Percentiles rank a stretch among this genome's conserved stretches.
Evolutionary conservation across 805 yeast species (phyloP).

Genomic region (Hanseniaspora guilliermondii): DNA sequence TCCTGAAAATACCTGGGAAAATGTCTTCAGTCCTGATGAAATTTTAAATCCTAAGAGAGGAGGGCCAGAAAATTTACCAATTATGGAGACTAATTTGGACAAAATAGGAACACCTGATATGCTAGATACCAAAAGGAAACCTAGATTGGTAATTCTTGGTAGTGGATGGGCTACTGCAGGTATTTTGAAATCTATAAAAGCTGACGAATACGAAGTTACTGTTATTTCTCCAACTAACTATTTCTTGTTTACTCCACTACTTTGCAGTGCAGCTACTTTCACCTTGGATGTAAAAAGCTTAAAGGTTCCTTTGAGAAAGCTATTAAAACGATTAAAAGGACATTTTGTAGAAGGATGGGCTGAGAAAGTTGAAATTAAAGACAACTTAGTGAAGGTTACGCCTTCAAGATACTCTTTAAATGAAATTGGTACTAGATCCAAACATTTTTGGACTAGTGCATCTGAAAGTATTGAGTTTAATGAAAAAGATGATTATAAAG

Average conservation of each 20-base stretch:
- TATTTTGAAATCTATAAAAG: constrained; percentile 38
- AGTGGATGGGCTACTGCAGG: constrained; percentile 66
- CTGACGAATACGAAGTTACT: constrained; percentile 50
- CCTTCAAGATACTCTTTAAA: constrained; percentile 30
- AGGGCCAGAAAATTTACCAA: constrained; percentile 62
- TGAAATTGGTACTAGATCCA: constrained; percentile 21
- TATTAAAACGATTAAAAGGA: constrained; percentile 41
- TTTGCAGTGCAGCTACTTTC: constrained; percentile 61
- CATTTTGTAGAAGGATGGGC: constrained; percentile 55
- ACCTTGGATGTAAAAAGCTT: constrained; percentile 53
- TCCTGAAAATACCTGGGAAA: constrained; percentile 31
- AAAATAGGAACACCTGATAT: constrained; percentile 27
- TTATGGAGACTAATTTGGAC: constrained; percentile 44
- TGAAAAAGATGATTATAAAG: constrained; percentile 45
- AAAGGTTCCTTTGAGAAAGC: constrained; percentile 50
- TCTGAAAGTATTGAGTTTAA: constrained; percentile 48
- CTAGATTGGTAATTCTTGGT: constrained; percentile 49
- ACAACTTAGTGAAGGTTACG: constrained; percentile 45
- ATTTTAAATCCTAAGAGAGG: constrained; percentile 48
- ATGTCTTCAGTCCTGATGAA: constrained; percentile 37
- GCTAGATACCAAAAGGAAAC: constrained; percentile 31
- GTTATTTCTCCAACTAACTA: constrained; percentile 59
- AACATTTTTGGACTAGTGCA: constrained; percentile 47
- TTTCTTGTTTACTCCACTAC: constrained; percentile 55
- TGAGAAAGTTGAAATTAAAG: constrained; percentile 43